A percentile compares a stretch with the other conserved stretches of the same genome.
These are phyloP conservation scores for Eucalyptus urophylla DNA, from an alignment of 345 rosid species.

Conservation along the genomic window DNA sequence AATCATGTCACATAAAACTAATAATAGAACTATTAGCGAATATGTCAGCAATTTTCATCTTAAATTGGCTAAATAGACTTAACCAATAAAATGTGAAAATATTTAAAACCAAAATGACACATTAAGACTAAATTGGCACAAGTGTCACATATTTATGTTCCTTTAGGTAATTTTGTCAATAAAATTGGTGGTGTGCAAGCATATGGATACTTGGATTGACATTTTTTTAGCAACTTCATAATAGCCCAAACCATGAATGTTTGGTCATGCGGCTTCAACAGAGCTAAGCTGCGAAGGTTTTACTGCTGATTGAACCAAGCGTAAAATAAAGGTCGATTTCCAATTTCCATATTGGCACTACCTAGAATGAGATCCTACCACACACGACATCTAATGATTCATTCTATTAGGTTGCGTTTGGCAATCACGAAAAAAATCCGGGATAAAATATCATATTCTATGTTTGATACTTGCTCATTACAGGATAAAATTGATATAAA, in stretches of 20 bases:
- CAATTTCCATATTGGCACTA: too few relatives aligned
- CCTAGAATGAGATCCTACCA: too few relatives aligned
- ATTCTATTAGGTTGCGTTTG: accelerated
- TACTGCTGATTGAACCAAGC: accelerated
- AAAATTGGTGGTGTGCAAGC: not conserved
- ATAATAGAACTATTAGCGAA: accelerated
- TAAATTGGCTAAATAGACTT: accelerated
- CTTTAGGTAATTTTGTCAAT: not conserved
- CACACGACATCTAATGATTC: too few relatives aligned
- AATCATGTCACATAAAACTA: too few relatives aligned
- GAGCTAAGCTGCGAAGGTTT: accelerated
- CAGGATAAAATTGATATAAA: accelerated
- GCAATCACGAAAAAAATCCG: accelerated
- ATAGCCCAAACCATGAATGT: accelerated
- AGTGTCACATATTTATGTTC: too few relatives aligned
- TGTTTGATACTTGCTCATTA: accelerated
- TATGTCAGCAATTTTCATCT: accelerated
- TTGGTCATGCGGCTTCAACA: not conserved
- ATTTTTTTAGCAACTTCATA: not conserved
- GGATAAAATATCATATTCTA: accelerated
- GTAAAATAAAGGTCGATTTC: too few relatives aligned
- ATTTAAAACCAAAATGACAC: accelerated
- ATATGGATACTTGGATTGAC: not conserved
- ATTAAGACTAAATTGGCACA: too few relatives aligned
- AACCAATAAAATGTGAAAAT: not conserved